Base-by-base conservation (phyloP, 2,329 filamentous ascomycete species). In the Blastomyces parvus region DNA sequence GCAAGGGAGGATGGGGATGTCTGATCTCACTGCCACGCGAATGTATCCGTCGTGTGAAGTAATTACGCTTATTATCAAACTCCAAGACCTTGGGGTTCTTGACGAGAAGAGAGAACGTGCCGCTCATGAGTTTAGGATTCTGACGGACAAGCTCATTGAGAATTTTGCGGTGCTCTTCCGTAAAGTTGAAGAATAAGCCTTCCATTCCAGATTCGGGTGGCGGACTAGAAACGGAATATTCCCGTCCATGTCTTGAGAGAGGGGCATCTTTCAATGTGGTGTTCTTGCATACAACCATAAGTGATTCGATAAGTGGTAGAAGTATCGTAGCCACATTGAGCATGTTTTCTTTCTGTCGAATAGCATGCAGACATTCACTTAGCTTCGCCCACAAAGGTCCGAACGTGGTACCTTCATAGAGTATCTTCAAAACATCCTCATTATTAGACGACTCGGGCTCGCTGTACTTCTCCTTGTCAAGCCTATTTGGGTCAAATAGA, bases 281-380 rank as follows among this genome's bases (percentile, higher is more conserved):
- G 75, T 97, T 97, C 81, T 97, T 99, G 83, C 95, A 99, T 36
- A 99, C 92, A 61, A 99, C 94, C 94, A 99, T 99, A 66, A 99
- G 81, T 6, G 92, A 91, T 76, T 99, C 94, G 65, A 99, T 97
- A 38, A 99, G 81, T 38, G 94, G 94, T 44, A 97, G 81, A 33
- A 99, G 83, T 67, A 97, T 97, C 0, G 93, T 97, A 38, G 94
- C 95, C 63, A 99, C 92, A 71, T 96, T 97, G 72, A 97, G 86
- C 87, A 97, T 94, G 73, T 91, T 95, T 73, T 96, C 92, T 63
- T 92, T 89, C 75, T 95, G 86, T 60, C 91, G 89, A 69, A 99
- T 97, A 9, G 90, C 88, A 63, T 85, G 86, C 62, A 99, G 82
- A 73, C 93, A 97, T 46, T 89, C 86, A 74, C 94, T 96, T 57